A percentile compares a stretch with the other conserved stretches of the same genome.
Evolutionary conservation across 345 rosid species (phyloP).

Genomic region (Rhizophora mangle): DNA sequence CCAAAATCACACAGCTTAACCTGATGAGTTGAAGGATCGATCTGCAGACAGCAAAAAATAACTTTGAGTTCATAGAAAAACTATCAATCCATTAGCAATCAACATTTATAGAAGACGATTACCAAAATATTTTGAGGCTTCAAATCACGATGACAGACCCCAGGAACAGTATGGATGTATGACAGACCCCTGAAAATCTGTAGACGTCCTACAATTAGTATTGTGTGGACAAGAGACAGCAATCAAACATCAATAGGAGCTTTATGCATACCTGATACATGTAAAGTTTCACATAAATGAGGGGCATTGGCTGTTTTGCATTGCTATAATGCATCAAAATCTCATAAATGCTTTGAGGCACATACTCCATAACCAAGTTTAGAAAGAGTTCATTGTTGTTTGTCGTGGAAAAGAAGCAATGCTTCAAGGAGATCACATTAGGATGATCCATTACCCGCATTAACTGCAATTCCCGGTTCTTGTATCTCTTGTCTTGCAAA

Average conservation of each 20-base stretch:
- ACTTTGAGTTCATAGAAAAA: slow-evolving; percentile 15
- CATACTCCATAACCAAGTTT: slow-evolving; percentile 88
- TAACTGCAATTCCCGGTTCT: slow-evolving; percentile 75
- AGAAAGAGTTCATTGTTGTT: slow-evolving; percentile 77
- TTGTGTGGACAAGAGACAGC: not conserved
- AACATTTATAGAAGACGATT: slow-evolving; percentile 13
- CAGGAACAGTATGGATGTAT: slow-evolving; percentile 68
- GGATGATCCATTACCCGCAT: slow-evolving; percentile 75
- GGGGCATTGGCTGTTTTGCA: slow-evolving; percentile 79
- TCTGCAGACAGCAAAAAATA: slow-evolving; percentile 38
- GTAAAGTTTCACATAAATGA: slow-evolving; percentile 76
- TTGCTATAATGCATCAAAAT: slow-evolving; percentile 77
- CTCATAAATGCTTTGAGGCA: slow-evolving; percentile 78
- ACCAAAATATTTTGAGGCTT: slow-evolving; percentile 93
- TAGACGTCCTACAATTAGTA: slow-evolving; percentile 11
- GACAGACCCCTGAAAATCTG: slow-evolving; percentile 86
- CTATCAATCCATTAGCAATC: not conserved
- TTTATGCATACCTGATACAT: slow-evolving; percentile 59
- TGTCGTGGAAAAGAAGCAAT: slow-evolving; percentile 85
- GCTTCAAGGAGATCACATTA: slow-evolving; percentile 75
- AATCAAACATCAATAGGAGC: slow-evolving; percentile 6
- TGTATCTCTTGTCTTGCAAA: slow-evolving; percentile 75
- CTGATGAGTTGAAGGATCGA: slow-evolving; percentile 69
- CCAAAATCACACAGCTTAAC: slow-evolving; percentile 72
- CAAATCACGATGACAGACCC: slow-evolving; percentile 83